These are phyloP conservation scores for Paecilomyces dactylethromorphus DNA, from an alignment of 2,329 filamentous ascomycete genomes.

Conservation along the genomic window DNA sequence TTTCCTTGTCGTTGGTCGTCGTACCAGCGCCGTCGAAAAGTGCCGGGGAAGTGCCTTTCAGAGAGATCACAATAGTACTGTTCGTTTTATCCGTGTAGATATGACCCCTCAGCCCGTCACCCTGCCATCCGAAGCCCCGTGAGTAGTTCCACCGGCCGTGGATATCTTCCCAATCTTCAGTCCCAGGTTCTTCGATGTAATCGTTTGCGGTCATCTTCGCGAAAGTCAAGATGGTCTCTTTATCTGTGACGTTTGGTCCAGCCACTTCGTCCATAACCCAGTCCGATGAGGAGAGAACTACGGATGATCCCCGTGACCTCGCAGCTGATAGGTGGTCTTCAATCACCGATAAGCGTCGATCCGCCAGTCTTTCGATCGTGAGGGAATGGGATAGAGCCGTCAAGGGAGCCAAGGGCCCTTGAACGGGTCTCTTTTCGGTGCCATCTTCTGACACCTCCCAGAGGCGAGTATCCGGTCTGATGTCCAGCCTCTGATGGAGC, in stretches of 20 bases:
- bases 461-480: conserved; percentile 56
- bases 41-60: conserved; percentile 86
- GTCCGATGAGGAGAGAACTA: conserved; percentile 62
- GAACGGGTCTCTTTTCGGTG: conserved; percentile 32
- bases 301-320: conserved; percentile 60
- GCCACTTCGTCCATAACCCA: conserved; percentile 77
- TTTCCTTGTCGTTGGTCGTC: conserved; percentile 94
- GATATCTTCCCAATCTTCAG: conserved; percentile 78
- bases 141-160: conserved; percentile 75
- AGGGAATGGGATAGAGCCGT: conserved; percentile 57
- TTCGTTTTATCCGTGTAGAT: conserved; percentile 84
- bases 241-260: conserved; percentile 78
- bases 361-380: conserved; percentile 72
- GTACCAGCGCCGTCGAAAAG: conserved; percentile 96
- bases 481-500: conserved; percentile 70
- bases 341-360: conserved; percentile 69
- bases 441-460: conserved; percentile 34
- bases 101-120: conserved; percentile 82
- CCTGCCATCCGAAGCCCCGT: conserved; percentile 86
- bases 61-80: conserved; percentile 77
- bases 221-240: conserved; percentile 73
- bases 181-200: conserved; percentile 67
- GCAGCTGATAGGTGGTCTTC: conserved; percentile 72
- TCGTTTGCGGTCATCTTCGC: conserved; percentile 86
- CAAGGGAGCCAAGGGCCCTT: conserved; percentile 48